Percentiles rank a stretch among this genome's conserved stretches.
Conservation (phyloP, 306 rosid species). For the Glycine latifolia region DNA sequence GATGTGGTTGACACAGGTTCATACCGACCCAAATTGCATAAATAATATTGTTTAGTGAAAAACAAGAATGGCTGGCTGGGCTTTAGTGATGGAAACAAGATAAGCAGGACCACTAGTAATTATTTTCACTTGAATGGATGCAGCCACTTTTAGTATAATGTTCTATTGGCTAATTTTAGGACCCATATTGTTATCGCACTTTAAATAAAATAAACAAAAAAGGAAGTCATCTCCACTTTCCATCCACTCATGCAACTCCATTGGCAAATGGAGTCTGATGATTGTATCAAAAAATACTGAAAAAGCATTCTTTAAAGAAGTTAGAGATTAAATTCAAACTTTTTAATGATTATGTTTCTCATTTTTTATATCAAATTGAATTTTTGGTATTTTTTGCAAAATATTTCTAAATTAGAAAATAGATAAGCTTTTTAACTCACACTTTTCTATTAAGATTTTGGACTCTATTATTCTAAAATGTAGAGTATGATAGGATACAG, state of each 20-base stretch:
- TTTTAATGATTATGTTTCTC: constrained; percentile 37
- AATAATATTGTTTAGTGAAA: constrained; percentile 29
- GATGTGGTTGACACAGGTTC: constrained; percentile 40
- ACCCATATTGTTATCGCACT: constrained; percentile 42
- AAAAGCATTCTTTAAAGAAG: constrained; percentile 1
- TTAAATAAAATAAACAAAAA: constrained; percentile 19
- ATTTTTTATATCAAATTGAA: neutral
- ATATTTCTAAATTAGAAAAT: neutral
- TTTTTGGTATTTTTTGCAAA: constrained; percentile 5
- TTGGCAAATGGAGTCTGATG: constrained; percentile 17
- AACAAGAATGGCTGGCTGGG: constrained; percentile 30
- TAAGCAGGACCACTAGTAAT: constrained; percentile 36
- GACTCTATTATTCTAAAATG: neutral
- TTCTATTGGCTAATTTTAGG: constrained; percentile 35
- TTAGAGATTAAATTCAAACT: constrained; percentile 17
- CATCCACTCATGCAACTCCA: constrained; percentile 40
- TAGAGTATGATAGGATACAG: neutral
- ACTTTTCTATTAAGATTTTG: neutral
- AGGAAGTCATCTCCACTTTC: constrained; percentile 43
- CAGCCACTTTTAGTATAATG: constrained; percentile 45
- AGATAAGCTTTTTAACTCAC: neutral
- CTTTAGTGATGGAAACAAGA: constrained; percentile 13
- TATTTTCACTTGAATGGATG: constrained; percentile 48
- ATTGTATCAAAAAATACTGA: constrained; percentile 22
- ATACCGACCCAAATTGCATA: constrained; percentile 36